Base-by-base conservation (phyloP, 768 basidiomycete species). In the Phanerodontia chrysosporium region DNA sequence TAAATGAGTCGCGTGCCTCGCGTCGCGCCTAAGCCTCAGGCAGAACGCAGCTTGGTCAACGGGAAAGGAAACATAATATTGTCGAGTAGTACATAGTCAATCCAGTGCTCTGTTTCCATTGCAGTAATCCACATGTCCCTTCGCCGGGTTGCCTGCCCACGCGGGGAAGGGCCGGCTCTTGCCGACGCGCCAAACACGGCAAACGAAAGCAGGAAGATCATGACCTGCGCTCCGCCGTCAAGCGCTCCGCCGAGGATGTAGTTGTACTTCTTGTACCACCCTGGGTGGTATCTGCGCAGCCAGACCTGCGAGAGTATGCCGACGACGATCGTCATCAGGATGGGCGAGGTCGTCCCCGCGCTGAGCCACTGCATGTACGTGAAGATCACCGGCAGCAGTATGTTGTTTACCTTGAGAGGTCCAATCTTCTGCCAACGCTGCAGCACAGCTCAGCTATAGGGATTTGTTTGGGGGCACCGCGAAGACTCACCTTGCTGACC, bases 191-290 rank as follows among this genome's bases (percentile, higher is more conserved):
- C 85, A 62, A 83, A 84, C 24, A 86, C 83, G 1, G 84, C 83
- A 67, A 86, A 87, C 0, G 84, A 83, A 4, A 84, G 73, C 39
- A 87, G 74, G 65, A 85, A 84, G 30, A 83, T 76, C 81, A 85
- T 84, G 51, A 84, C 77, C 66, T 86, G 85, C 16, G 83, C 80
- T 8, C 86, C 85, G 27, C 85, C 85, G 64, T 86, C 84, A 32
- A 86, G 72, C 7, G 82, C 87, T 44, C 85, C 88, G 28, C 84
- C 84, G 3, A 88, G 70, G 39, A 86, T 80, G 65, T 85, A 86
- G 66, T 87, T 86, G 68, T 85, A 85, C 64, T 76, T 75, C 65
- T 80, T 79, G 70, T 85, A 89, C 86, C 86, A 90, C 14, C 78
- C 78, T 1, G n/a, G 83, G 58, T 84, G 74, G 59, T 80, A 78